Percentiles rank a stretch among this genome's conserved stretches.
Conservation (phyloP, 495 filamentous ascomycete genomes). For the Friedmanniomyces endolithicus region DNA sequence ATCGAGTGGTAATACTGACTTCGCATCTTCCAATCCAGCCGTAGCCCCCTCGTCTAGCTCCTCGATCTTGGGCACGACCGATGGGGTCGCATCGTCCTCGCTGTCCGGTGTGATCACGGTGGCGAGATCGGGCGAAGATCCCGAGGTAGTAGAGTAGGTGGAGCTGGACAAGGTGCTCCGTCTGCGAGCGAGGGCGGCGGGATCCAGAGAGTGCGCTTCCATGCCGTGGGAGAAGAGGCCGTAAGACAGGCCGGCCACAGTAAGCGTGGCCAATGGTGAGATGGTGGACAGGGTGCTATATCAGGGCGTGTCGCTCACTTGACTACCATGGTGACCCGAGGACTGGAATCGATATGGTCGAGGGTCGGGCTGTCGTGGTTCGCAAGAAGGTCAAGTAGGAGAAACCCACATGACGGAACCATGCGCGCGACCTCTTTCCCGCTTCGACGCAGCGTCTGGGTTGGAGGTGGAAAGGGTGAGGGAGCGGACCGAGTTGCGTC, state of each 20-base stretch:
- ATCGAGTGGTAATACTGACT: constrained; percentile 19
- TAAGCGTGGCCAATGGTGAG: not conserved
- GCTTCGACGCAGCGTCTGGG: not conserved
- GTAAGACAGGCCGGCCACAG: not conserved
- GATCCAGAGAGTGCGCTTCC: not conserved
- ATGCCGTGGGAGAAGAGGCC: not conserved
- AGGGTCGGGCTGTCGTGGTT: not conserved
- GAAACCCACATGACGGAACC: constrained; percentile 16
- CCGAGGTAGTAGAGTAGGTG: constrained; percentile 26
- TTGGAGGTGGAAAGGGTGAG: not conserved
- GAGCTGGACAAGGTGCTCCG: constrained; percentile 23
- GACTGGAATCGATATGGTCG: constrained; percentile 5
- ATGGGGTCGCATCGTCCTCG: constrained; percentile 18
- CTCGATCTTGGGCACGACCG: constrained; percentile 26
- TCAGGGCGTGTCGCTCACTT: constrained; percentile 4
- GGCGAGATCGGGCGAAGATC: constrained; percentile 23
- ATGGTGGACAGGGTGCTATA: too few relatives aligned
- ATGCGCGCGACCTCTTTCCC: not conserved
- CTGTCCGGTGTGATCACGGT: constrained; percentile 18
- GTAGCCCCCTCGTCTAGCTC: constrained; percentile 25
- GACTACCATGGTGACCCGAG: constrained; percentile 15
- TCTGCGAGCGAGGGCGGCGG: constrained; percentile 4
- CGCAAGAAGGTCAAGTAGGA: constrained; percentile 1
- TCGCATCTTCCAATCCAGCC: constrained; percentile 16
- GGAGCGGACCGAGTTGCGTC: constrained; percentile 1